Conservation (phyloP, 2,329 filamentous ascomycete genomes). For the Diaporthe vexans region DNA sequence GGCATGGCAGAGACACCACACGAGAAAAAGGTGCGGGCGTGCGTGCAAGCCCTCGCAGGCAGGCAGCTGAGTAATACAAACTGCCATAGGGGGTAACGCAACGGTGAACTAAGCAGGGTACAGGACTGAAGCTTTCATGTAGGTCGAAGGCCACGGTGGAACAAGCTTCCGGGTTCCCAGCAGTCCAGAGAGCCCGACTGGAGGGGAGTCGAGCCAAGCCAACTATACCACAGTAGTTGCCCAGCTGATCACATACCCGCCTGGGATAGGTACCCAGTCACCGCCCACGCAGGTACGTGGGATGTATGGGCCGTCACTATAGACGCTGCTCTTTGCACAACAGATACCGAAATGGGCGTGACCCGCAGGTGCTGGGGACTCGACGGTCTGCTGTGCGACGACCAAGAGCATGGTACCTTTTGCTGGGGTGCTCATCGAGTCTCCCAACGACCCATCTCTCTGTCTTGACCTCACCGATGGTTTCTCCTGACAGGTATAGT, state of each 20-base stretch:
- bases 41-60: neutral
- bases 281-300: neutral
- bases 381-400: conserved; percentile 23
- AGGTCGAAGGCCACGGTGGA: no score
- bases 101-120: neutral
- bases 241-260: conserved; percentile 1
- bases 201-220: neutral
- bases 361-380: conserved; percentile 7
- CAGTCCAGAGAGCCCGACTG: neutral
- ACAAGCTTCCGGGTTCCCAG: conserved; percentile 9
- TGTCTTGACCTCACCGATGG: neutral
- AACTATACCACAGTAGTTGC: neutral
- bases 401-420: neutral
- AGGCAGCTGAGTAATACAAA: conserved; percentile 12
- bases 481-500: neutral
- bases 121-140: no score
- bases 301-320: neutral
- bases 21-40: no score
- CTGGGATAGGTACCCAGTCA: neutral
- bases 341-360: neutral
- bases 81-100: neutral
- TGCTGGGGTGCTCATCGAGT: no score
- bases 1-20: neutral
- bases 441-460: neutral
- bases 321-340: neutral